These are phyloP conservation scores for Xylaria cubensis DNA, from an alignment of 495 filamentous ascomycete genomes.

Conservation along the genomic window DNA sequence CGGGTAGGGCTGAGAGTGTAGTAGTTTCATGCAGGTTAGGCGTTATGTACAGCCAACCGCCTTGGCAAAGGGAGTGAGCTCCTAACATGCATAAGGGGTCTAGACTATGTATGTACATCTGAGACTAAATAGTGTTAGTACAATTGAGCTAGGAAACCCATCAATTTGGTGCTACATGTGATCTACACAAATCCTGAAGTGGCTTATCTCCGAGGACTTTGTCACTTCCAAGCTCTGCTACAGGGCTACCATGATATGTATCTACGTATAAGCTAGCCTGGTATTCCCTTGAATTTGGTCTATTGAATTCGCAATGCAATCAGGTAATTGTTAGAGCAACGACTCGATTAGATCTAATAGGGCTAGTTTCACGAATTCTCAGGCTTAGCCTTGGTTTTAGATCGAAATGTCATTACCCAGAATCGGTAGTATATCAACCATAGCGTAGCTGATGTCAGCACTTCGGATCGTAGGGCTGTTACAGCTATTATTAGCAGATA, in stretches of 20 bases:
- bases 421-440: too few relatives aligned
- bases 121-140: not conserved
- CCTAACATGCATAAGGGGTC: not conserved
- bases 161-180: not conserved
- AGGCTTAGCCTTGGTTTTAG: too few relatives aligned
- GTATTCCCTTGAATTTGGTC: not conserved
- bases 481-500: not conserved
- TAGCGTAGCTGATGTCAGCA: too few relatives aligned
- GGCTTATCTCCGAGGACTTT: not conserved
- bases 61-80: not conserved
- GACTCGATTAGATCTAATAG: too few relatives aligned
- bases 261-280: not conserved
- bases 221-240: not conserved
- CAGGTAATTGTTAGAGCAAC: too few relatives aligned
- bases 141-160: not conserved
- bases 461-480: not conserved
- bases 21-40: too few relatives aligned
- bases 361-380: too few relatives aligned
- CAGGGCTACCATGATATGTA: not conserved
- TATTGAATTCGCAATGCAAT: not conserved
- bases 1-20: too few relatives aligned
- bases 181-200: not conserved
- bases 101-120: too few relatives aligned
- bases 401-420: too few relatives aligned
- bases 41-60: not conserved